These are phyloP conservation scores for Ceratobasidium sp. DNA, from an alignment of 1,284 basidiomycete genomes.

Conservation along the genomic window DNA sequence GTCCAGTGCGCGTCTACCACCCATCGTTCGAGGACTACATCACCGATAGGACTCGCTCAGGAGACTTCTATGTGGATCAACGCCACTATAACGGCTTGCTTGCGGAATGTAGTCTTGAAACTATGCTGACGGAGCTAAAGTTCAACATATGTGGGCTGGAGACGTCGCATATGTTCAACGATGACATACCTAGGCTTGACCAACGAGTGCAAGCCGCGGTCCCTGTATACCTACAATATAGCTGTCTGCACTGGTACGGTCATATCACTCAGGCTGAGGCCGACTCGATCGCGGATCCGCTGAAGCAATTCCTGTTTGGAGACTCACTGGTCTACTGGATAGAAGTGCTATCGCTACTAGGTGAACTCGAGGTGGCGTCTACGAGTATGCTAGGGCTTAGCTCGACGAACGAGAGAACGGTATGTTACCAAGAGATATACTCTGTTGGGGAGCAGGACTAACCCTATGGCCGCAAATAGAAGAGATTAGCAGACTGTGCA, in stretches of 20 bases:
- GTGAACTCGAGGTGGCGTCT: too few relatives aligned
- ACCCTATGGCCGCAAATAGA: too few relatives aligned
- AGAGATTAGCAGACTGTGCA: neutral
- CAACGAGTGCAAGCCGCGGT: neutral
- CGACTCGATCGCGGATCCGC: too few relatives aligned
- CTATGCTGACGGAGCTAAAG: conserved; percentile 3
- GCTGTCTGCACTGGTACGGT: conserved; percentile 20
- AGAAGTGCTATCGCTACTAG: too few relatives aligned
- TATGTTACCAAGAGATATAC: too few relatives aligned
- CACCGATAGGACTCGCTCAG: conserved; percentile 7
- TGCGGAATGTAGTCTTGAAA: conserved; percentile 6
- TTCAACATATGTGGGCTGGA: conserved; percentile 23
- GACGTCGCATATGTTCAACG: conserved; percentile 20
- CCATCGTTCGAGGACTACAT: conserved; percentile 34
- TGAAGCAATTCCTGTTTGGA: too few relatives aligned
- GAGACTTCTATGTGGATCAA: neutral
- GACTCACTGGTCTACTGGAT: too few relatives aligned
- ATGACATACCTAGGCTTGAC: conserved; percentile 9
- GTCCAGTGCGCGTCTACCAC: conserved; percentile 35
- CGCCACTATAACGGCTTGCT: neutral
- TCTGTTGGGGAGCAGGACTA: too few relatives aligned
- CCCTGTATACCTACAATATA: neutral
- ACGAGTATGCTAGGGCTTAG: neutral
- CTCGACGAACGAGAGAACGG: too few relatives aligned
- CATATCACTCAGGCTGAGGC: neutral